Evolutionary conservation across 2,329 filamentous ascomycete genomes (phyloP), one percentile per base, ranked within the genome.

Genomic region (Hymenotorrendiella dingleyae): DNA sequence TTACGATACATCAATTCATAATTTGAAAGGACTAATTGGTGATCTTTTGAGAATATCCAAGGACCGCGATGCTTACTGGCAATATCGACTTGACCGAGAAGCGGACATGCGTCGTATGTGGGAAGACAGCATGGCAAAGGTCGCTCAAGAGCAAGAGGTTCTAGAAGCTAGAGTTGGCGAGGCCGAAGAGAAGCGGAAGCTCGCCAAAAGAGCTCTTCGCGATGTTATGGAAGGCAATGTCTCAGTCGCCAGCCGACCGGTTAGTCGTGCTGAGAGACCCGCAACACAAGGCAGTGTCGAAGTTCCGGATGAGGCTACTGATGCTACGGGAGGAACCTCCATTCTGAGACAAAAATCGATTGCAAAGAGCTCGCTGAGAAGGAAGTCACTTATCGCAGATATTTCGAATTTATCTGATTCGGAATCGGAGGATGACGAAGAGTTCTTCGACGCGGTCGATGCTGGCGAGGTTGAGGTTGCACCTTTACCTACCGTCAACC

Each of bases 81-180:
- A 97, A 63, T 94, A 94, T 61, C 82, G 90, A 11, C 72, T 98
- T 29, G 90, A 95, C 54, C 83, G 89, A 41, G 93, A 98, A 67
- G 82, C 83, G 32, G 87, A 95, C 61, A 84, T 97, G 67, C 81
- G 93, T 27, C 83, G 86, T 46, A 86, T 98, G 80, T 98, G 93
- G 93, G 93, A 98, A 66, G 93, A 98, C 58, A 97, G 90, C 65
- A 96, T 98, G 93, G 89, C 93, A 8, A 82, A 90, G 56, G 85
- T 98, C n/a, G 93, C 90, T 14, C 82, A 80, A 43, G 93, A 98
- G 62, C 93, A 98, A 56, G 93, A 97, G 64, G 78, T 89, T 39
- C 74, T 98, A 1, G 88, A 97, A 61, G 86, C 80, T 26, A 84
- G 82, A 45, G 86, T 96, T 47, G 88, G 86, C 33, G 86, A 95